A percentile compares a stretch with the other conserved stretches of the same genome.
Conservation (phyloP, 2,329 filamentous ascomycete species). For the Huntiella decipiens region DNA sequence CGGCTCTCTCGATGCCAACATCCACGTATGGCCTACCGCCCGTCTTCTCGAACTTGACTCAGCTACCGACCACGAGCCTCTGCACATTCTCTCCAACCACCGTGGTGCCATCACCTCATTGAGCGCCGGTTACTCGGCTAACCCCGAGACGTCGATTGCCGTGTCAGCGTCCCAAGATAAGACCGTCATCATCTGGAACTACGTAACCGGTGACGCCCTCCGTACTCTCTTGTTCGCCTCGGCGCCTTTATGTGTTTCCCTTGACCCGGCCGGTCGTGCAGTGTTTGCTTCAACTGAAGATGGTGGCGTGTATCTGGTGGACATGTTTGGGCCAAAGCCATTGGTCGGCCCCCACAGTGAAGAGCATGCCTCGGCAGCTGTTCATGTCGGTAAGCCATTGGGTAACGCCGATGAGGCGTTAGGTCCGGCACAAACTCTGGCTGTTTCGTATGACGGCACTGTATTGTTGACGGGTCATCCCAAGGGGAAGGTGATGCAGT, state of each 20-base stretch:
- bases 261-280: slow-evolving; percentile 71
- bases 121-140: slow-evolving; percentile 43
- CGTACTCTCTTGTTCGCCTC: slow-evolving; percentile 65
- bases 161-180: slow-evolving; percentile 73
- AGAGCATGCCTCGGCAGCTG: slow-evolving; percentile 36
- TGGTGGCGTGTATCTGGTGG: slow-evolving; percentile 59
- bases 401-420: slow-evolving; percentile 41
- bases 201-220: slow-evolving; percentile 55
- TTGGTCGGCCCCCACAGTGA: slow-evolving; percentile 33
- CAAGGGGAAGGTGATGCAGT: slow-evolving; percentile 58
- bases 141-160: slow-evolving; percentile 55
- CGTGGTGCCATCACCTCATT: slow-evolving; percentile 52
- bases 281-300: slow-evolving; percentile 68
- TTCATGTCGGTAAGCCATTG: slow-evolving; percentile 34
- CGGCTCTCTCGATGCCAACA: slow-evolving; percentile 68
- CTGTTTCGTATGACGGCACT: slow-evolving; percentile 66
- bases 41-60: slow-evolving; percentile 45
- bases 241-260: slow-evolving; percentile 49
- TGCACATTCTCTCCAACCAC: slow-evolving; percentile 61
- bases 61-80: slow-evolving; percentile 43
- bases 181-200: slow-evolving; percentile 86
- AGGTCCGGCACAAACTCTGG: slow-evolving; percentile 48
- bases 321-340: slow-evolving; percentile 43
- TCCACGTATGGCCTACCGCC: slow-evolving; percentile 79
- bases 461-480: slow-evolving; percentile 63